These are phyloP conservation scores for Mariannaea elegans DNA, from an alignment of 2,329 filamentous ascomycete genomes.

Conservation along the genomic window DNA sequence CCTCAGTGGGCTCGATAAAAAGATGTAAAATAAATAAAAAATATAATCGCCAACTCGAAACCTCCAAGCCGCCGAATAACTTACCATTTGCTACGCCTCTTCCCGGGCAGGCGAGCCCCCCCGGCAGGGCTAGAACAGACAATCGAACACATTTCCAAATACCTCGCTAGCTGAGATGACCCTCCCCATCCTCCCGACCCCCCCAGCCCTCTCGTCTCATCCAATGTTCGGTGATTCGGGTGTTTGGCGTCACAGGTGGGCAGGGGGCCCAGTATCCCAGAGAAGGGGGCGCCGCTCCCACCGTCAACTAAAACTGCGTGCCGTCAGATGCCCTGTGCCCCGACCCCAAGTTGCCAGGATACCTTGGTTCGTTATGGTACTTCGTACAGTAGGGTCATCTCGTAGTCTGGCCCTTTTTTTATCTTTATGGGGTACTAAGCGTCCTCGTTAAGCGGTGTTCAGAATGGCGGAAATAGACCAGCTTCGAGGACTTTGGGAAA, in stretches of 20 bases:
- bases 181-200: conserved; percentile 22
- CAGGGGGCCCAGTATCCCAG: conserved; percentile 14
- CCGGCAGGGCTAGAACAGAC: conserved; percentile 13
- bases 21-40: no score
- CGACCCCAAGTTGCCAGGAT: conserved; percentile 5
- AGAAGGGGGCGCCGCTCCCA: conserved; percentile 27
- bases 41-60: no score
- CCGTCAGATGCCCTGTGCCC: conserved; percentile 23
- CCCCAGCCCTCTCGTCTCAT: conserved; percentile 26
- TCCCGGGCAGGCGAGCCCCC: background rate
- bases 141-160: background rate
- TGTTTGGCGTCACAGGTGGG: conserved; percentile 39
- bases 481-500: background rate
- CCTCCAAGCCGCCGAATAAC: background rate
- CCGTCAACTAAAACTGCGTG: conserved; percentile 24
- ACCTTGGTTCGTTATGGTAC: conserved; percentile 6
- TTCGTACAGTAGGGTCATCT: conserved; percentile 1
- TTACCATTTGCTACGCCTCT: conserved; percentile 1
- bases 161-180: conserved; percentile 15
- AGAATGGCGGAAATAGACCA: no score
- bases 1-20: no score
- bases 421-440: background rate
- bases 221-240: conserved; percentile 36
- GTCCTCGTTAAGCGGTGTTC: no score
- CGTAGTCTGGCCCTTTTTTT: no score